These are phyloP conservation scores for Staphylotrichum tortipilum DNA, from an alignment of 495 filamentous ascomycete genomes.

Conservation along the genomic window DNA sequence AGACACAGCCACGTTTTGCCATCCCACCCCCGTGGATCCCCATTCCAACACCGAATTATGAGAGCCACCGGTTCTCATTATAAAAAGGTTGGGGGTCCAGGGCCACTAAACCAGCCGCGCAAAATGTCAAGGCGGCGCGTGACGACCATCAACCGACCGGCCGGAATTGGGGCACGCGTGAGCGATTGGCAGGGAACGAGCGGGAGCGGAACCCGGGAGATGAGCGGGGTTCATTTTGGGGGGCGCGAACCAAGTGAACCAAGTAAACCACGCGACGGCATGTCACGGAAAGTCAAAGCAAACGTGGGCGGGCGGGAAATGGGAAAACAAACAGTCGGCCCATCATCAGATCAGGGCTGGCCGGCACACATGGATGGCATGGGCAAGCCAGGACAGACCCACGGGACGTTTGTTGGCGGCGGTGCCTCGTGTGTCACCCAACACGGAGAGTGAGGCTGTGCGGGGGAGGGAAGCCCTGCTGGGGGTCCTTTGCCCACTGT, in stretches of 20 bases:
- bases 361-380: too few relatives aligned
- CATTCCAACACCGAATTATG: too few relatives aligned
- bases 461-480: not conserved
- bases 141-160: not conserved
- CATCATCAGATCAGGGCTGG: too few relatives aligned
- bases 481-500: too few relatives aligned
- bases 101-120: not conserved
- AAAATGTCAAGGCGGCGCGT: slow-evolving; percentile 1
- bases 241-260: not conserved
- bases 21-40: not conserved
- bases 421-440: too few relatives aligned
- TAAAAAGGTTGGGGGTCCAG: not conserved
- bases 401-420: too few relatives aligned
- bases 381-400: too few relatives aligned
- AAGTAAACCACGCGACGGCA: not conserved
- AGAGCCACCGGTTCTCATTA: not conserved
- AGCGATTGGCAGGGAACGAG: slow-evolving; percentile 3
- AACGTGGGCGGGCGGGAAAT: too few relatives aligned
- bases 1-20: too few relatives aligned
- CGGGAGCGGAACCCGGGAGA: slow-evolving; percentile 1
- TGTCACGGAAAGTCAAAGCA: not conserved
- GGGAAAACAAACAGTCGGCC: slow-evolving; percentile 4
- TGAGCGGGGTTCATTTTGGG: too few relatives aligned
- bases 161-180: not conserved
- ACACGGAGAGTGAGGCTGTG: slow-evolving; percentile 1